Percentiles rank a stretch among this genome's conserved stretches.
phyloP scores from a whole-genome alignment of 148 eudicot species.

The Pharnaceum exiguum region DNA sequence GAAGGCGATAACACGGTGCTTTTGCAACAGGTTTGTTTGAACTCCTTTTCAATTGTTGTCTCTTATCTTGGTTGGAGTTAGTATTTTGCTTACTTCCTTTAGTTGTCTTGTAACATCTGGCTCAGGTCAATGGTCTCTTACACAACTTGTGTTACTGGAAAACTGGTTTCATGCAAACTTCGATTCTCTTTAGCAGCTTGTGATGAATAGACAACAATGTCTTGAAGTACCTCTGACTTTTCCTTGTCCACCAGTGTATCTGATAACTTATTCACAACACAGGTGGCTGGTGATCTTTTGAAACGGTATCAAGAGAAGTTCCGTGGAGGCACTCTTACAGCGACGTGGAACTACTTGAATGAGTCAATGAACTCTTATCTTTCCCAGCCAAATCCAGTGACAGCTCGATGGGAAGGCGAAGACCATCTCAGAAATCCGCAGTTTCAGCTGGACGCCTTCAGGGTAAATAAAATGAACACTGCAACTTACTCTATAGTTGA shows the following conservation, averaged over 20 bases:
- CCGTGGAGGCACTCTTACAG: constrained; percentile 71
- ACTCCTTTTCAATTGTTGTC: not conserved
- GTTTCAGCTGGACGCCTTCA: constrained; percentile 90
- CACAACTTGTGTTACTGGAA: no score
- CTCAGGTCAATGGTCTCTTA: no score
- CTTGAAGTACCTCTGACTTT: no score
- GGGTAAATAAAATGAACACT: no score
- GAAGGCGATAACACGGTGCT: constrained; percentile 98
- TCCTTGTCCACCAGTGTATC: no score
- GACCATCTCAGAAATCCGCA: constrained; percentile 88
- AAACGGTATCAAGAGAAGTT: constrained; percentile 89
- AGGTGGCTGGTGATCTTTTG: constrained; percentile 90
- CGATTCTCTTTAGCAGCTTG: no score
- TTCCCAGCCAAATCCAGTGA: constrained; percentile 87
- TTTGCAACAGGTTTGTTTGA: constrained; percentile 68
- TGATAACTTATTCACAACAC: constrained; percentile 12
- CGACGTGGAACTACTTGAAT: constrained; percentile 94
- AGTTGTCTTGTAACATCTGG: no score
- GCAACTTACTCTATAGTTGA: no score
- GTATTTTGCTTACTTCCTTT: no score
- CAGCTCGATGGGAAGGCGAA: constrained; percentile 90
- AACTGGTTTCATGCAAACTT: no score
- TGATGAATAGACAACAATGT: no score
- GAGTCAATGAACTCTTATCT: constrained; percentile 92
- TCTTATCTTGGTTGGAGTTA: not conserved